Conservation (phyloP, 108 stramenopile species). For the Aurantiochytrium sp. region DNA sequence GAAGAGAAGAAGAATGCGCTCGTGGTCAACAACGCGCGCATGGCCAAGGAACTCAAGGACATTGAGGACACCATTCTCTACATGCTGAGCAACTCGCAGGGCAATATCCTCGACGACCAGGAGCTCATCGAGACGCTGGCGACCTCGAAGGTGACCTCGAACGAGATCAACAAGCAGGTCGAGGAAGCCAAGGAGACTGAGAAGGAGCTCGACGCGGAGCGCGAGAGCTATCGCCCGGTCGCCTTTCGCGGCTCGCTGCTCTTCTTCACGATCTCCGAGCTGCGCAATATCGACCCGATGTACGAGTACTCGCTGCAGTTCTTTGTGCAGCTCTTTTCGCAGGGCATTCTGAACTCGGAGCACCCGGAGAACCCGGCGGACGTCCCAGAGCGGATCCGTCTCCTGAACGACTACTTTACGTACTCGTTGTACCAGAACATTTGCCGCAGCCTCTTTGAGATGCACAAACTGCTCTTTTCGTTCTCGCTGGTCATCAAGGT, state of each 20-base stretch:
- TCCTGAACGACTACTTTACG: conserved; percentile 61
- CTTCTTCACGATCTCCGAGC: conserved; percentile 60
- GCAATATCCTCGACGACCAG: conserved; percentile 66
- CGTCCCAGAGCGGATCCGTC: conserved; percentile 47
- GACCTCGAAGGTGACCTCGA: conserved; percentile 52
- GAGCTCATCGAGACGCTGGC: conserved; percentile 64
- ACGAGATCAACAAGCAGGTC: conserved; percentile 64
- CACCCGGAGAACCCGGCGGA: conserved; percentile 40
- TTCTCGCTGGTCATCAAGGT: conserved; percentile 62
- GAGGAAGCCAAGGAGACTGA: conserved; percentile 59
- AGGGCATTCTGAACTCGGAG: conserved; percentile 43
- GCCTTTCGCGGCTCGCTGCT: conserved; percentile 59
- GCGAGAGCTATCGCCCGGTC: conserved; percentile 63
- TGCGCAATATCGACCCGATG: conserved; percentile 64
- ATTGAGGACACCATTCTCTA: conserved; percentile 57
- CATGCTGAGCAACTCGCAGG: conserved; percentile 51
- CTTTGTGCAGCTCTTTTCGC: conserved; percentile 52
- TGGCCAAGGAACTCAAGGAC: conserved; percentile 63
- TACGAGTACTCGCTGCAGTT: conserved; percentile 66
- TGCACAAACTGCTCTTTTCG: conserved; percentile 66
- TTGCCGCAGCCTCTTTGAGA: conserved; percentile 64
- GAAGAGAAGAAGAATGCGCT: conserved; percentile 45
- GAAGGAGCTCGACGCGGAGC: conserved; percentile 50
- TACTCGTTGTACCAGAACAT: conserved; percentile 58
- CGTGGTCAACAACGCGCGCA: conserved; percentile 56